These are phyloP conservation scores for Iris macrosiphon DNA, from an alignment of 106 monocot genomes.

Conservation along the genomic window DNA sequence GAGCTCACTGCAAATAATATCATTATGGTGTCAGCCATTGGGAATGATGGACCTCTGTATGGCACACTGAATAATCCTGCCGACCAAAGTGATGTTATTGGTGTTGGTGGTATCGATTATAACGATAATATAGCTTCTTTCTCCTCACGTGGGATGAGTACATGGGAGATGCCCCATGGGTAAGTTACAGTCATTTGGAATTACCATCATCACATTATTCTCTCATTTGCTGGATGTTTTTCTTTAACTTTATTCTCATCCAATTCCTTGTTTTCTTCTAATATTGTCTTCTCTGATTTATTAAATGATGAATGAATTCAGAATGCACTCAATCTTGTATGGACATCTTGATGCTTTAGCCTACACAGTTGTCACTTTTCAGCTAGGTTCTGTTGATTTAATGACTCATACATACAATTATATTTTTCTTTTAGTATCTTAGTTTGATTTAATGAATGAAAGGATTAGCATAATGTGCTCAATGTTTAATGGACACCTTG, in stretches of 20 bases:
- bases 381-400: too few species aligned
- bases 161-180: constrained; percentile 99
- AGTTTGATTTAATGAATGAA: too few species aligned
- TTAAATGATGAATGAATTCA: too few species aligned
- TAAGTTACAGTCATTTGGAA: constrained; percentile 23
- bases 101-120: constrained; percentile 98
- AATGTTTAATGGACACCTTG: neutral
- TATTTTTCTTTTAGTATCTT: too few species aligned
- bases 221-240: neutral
- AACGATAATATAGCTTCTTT: constrained; percentile 94
- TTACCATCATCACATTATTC: neutral
- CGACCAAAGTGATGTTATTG: constrained; percentile 99
- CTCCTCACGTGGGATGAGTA: constrained; percentile 99
- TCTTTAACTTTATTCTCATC: neutral
- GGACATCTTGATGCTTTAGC: too few species aligned
- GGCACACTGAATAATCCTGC: constrained; percentile 99
- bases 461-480: neutral
- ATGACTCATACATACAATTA: too few species aligned
- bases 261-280: neutral
- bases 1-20: constrained; percentile 99
- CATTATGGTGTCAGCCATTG: constrained; percentile 99
- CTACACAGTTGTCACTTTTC: too few species aligned
- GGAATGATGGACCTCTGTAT: constrained; percentile 98
- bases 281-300: too few species aligned
- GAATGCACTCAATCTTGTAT: too few species aligned